A percentile compares a stretch with the other conserved stretches of the same genome.
Conservation (phyloP, 768 basidiomycete genomes). For the Exsudoporus frostii region DNA sequence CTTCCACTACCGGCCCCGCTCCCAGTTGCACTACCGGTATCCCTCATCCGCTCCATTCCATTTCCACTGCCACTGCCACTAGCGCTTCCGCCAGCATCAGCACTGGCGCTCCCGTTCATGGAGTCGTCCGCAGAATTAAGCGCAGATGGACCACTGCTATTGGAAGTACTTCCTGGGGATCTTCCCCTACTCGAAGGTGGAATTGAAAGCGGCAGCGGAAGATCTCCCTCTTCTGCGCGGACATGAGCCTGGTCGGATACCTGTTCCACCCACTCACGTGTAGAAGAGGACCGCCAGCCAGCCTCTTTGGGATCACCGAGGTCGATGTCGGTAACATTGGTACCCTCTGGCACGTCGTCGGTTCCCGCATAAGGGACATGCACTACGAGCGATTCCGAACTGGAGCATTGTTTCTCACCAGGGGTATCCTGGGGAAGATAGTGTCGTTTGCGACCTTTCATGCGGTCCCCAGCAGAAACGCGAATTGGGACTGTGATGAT, state of each 20-base stretch:
- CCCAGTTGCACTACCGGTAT: slow-evolving; percentile 10
- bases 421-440: background rate
- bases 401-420: slow-evolving; percentile 9
- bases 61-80: slow-evolving; percentile 10
- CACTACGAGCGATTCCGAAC: slow-evolving; percentile 26
- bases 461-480: slow-evolving; percentile 29
- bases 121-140: slow-evolving; percentile 26
- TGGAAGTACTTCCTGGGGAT: slow-evolving; percentile 26
- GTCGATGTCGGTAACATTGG: slow-evolving; percentile 13
- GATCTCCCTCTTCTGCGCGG: slow-evolving; percentile 1
- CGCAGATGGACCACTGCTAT: slow-evolving; percentile 23
- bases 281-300: slow-evolving; percentile 29
- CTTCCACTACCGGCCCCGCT: slow-evolving; percentile 12
- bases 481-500: slow-evolving; percentile 26
- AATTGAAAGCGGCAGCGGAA: slow-evolving; percentile 2
- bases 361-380: slow-evolving; percentile 28
- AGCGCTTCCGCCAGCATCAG: slow-evolving; percentile 11
- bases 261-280: slow-evolving; percentile 47
- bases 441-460: slow-evolving; percentile 16
- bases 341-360: slow-evolving; percentile 13
- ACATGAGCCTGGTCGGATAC: slow-evolving; percentile 33
- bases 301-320: slow-evolving; percentile 20
- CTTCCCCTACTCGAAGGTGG: slow-evolving; percentile 14
- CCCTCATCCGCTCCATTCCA: slow-evolving; percentile 6
- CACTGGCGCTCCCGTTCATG: slow-evolving; percentile 10